Base-by-base conservation (phyloP, 257 asterid species). In the Primulina eburnea region DNA sequence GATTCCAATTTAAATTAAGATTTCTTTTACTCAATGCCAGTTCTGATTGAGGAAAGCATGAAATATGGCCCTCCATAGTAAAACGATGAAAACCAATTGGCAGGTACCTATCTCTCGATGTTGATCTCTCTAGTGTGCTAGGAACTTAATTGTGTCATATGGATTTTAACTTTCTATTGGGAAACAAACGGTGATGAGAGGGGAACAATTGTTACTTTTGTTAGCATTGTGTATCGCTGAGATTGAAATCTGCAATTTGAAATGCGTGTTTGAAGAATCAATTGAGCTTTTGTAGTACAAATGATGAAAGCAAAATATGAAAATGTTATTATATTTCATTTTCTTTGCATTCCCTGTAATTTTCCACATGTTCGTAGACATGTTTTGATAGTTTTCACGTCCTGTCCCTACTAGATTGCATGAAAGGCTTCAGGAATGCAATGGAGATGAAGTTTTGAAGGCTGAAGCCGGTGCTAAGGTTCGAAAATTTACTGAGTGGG, bases 391-490 rank as follows among this genome's bases (percentile, higher is more conserved):
- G 63, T 71, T 68, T 70, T 53, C 57, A 34, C 79, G 61, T 74
- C 64, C 32, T 71, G 32, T 77, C 63, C 63, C 65, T 67, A 30
- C 65, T 83, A 94, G 99, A 87, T 81, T 94, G 88, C 97, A 85
- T 47, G 99, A 91, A 65, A 85, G 97, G 78, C 92, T 91, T 74
- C 92, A 88, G 76, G 99, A 94, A 81, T 94, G 97, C 86, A 91
- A 89, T 32, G 96, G 97, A 12, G 97, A 94, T 47, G 99, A 88
- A 82, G 84, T 89, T 75, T 79, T 94, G 84, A 94, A 91, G 82
- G 99, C 99, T 40, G 99, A 94, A 80, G 99, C 97, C 71, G 97
- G 96, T 65, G 89, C 97, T 55, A 94, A 94, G 81, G 99, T 94
- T 69, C 96, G 88, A 85, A 94, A 94, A 80, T 94, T 94, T 67